Base-by-base conservation (phyloP, 1,284 basidiomycete genomes). In the Microbotryomycetes sp. region DNA sequence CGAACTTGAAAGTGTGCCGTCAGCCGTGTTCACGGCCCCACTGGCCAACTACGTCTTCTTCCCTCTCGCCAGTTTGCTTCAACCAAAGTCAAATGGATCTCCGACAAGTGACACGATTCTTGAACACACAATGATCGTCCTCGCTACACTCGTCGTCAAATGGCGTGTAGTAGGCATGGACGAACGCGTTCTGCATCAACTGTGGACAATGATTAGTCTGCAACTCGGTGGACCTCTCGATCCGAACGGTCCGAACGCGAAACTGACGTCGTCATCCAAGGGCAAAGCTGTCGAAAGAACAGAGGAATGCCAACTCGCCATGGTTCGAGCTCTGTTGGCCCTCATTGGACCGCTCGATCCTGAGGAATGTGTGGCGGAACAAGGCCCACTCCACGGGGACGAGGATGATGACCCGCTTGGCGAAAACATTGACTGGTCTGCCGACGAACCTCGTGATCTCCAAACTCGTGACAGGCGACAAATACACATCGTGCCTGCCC, bases 21-120 rank as follows among this genome's bases (percentile, higher is more conserved):
- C 75, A 23, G 60, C 72, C 3, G 67, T 72, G 4, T 80, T 91
- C 32, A 79, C 81, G 1, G 74, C 82, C 0, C 80, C 82, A n/a
- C 79, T 92, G 47, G 82, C 90, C 50, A 86, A 86, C 56, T 97
- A 96, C 75, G 78, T 85, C 32, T 88, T 92, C 76, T 88, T 90
- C 69, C 92, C 92, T 1, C 74, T 96, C 59, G 89, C 89, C 0
- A 83, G 84, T 28, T 83, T 93, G 53, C 80, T 96, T 25, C 84
- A 86, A 55, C 84, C 87, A 31, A 88, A 90, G 71, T 66, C 79
- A 7, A 81, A 65, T 26, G 59, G 85, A 9, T 71, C 80, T 3
- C 76, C 80, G 9, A 84, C 92, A 45, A 88, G 91, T 7, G 87
- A 93, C 72, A 83, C 84, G 67, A 77, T 91, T 26, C 78, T 94